phyloP scores from a whole-genome alignment of 176 grass and related monocot genomes.

The Aechmea fasciata region DNA sequence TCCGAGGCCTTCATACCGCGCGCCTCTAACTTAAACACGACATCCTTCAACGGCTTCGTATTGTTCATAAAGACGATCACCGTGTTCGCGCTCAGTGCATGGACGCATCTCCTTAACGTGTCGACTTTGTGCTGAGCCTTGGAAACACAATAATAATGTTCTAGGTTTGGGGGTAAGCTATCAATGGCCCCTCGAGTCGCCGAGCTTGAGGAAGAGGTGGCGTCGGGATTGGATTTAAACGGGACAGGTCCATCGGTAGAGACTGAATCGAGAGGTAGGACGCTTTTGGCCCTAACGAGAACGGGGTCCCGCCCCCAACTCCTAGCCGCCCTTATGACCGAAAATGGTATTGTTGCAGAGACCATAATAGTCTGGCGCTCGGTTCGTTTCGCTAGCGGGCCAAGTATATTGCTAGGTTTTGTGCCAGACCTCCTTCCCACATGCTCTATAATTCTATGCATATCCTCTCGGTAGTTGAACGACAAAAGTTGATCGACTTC shows the following conservation, averaged over 20 bases:
- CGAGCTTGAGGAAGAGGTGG: constrained; percentile 22
- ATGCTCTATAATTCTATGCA: constrained; percentile 92
- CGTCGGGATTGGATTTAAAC: constrained; percentile 31
- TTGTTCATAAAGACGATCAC: constrained; percentile 93
- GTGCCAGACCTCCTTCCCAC: constrained; percentile 53
- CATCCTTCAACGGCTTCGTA: constrained; percentile 88
- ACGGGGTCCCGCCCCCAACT: constrained; percentile 79
- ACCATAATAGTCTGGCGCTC: constrained; percentile 86
- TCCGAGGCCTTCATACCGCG: constrained; percentile 77
- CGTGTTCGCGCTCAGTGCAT: constrained; percentile 63
- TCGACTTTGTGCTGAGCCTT: constrained; percentile 88
- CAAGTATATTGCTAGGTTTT: constrained; percentile 49
- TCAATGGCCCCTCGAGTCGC: constrained; percentile 58
- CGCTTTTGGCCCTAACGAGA: constrained; percentile 76
- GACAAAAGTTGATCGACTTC: constrained; percentile 91
- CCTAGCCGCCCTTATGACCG: constrained; percentile 73
- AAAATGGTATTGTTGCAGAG: constrained; percentile 89
- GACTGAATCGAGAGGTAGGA: constrained; percentile 56
- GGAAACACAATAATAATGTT: constrained; percentile 77
- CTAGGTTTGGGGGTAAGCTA: constrained; percentile 71
- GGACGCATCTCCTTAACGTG: constrained; percentile 74
- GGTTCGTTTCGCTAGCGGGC: constrained; percentile 55
- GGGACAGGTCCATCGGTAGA: constrained; percentile 2
- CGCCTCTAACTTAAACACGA: constrained; percentile 85
- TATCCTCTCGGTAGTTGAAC: constrained; percentile 92